phyloP scores from a whole-genome alignment of 176 grass and related monocot species.

The Alloteropsis semialata region DNA sequence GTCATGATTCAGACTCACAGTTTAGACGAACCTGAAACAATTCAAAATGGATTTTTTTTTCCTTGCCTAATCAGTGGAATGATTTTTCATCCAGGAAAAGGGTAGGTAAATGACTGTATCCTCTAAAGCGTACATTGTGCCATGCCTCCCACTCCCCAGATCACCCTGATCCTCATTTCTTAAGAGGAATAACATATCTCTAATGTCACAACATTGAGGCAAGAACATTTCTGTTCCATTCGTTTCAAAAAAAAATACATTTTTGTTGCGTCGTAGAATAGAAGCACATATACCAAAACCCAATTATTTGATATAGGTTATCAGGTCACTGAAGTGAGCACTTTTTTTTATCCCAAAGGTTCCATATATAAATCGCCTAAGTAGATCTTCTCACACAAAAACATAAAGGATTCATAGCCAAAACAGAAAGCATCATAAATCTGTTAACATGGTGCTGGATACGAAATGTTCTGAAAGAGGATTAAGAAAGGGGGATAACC shows the following conservation, averaged over 20 bases:
- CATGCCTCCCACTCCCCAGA: neutral
- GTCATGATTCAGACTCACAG: slow-evolving; percentile 5
- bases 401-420: neutral
- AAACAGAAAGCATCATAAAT: neutral
- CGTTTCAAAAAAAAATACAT: no score
- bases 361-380: neutral
- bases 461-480: neutral
- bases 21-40: neutral
- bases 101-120: neutral
- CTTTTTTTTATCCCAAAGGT: neutral
- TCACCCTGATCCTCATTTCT: neutral
- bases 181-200: slow-evolving; percentile 3
- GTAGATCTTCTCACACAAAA: neutral
- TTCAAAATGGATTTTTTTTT: neutral
- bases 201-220: neutral
- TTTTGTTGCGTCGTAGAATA: neutral
- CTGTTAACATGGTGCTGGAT: neutral
- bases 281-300: neutral
- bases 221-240: slow-evolving; percentile 1
- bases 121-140: slow-evolving; percentile 4
- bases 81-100: neutral
- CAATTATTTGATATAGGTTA: neutral
- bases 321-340: neutral
- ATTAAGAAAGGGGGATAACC: slow-evolving; percentile 33
- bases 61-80: neutral